phyloP scores from a whole-genome alignment of 768 basidiomycete genomes.

The Thelephora ganbajun region DNA sequence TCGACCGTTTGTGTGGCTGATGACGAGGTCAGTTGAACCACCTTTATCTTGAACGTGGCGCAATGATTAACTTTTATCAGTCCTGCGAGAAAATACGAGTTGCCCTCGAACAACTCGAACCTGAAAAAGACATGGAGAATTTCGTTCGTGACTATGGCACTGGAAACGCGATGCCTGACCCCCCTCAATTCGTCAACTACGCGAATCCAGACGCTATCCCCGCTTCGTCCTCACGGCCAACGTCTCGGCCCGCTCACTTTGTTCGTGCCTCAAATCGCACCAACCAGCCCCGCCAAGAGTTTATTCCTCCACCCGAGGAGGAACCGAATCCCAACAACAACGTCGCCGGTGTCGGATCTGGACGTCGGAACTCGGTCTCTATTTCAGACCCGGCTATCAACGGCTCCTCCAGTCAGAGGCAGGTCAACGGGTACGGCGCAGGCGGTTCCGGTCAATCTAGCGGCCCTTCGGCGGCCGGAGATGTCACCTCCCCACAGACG shows the following conservation, averaged over 20 bases:
- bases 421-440: conserved; percentile 4
- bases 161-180: conserved; percentile 76
- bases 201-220: conserved; percentile 51
- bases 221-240: conserved; percentile 39
- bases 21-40: conserved; percentile 57
- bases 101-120: conserved; percentile 79
- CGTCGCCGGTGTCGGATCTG: conserved; percentile 53
- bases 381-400: not conserved
- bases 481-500: conserved; percentile 24
- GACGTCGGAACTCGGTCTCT: conserved; percentile 14
- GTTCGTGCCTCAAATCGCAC: conserved; percentile 24
- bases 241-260: conserved; percentile 46
- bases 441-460: conserved; percentile 4
- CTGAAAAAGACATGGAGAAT: conserved; percentile 74
- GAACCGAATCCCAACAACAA: conserved; percentile 34
- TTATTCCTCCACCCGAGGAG: conserved; percentile 25
- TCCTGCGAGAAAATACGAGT: conserved; percentile 85
- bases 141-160: conserved; percentile 87
- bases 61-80: conserved; percentile 24
- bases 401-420: conserved; percentile 12
- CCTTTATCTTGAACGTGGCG: not conserved
- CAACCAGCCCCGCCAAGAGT: conserved; percentile 10
- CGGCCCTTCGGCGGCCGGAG: conserved; percentile 3
- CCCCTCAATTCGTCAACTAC: conserved; percentile 79
- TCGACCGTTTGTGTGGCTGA: conserved; percentile 91